These are phyloP conservation scores for Artemisia annua DNA, from an alignment of 129 eudicot genomes.

Conservation along the genomic window DNA sequence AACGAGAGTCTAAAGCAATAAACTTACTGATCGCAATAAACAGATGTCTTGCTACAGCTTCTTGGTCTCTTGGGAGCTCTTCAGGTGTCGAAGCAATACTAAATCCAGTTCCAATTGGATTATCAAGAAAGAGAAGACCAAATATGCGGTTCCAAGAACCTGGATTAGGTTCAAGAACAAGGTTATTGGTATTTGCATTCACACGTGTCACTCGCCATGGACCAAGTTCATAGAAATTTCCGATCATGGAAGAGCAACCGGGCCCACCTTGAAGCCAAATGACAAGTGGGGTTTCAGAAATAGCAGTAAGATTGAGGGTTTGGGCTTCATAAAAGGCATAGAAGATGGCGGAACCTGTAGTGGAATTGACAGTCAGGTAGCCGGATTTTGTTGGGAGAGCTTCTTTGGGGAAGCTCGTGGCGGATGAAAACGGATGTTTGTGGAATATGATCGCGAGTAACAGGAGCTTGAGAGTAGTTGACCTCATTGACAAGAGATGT, in stretches of 20 bases:
- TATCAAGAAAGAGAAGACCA: conserved; percentile 82
- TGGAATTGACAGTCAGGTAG: conserved; percentile 68
- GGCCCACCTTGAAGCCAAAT: conserved; percentile 99
- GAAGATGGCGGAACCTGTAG: conserved; percentile 79
- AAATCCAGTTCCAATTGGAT: conserved; percentile 85
- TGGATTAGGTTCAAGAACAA: conserved; percentile 48
- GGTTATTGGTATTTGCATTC: conserved; percentile 39
- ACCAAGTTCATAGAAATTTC: conserved; percentile 81
- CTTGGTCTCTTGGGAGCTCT: conserved; percentile 75
- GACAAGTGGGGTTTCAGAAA: conserved; percentile 69
- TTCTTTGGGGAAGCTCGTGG: conserved; percentile 53
- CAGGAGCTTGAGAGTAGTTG: no score
- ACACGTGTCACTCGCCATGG: conserved; percentile 62
- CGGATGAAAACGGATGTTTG: conserved; percentile 19
- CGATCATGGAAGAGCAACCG: conserved; percentile 86
- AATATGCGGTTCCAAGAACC: conserved; percentile 85
- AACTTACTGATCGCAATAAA: conserved; percentile 58
- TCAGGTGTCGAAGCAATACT: conserved; percentile 61
- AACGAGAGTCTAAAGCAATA: conserved; percentile 42
- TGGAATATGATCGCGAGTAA: conserved; percentile 22
- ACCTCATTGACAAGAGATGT: no score
- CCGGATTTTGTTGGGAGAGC: conserved; percentile 94
- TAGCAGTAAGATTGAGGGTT: conserved; percentile 25
- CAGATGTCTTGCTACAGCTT: conserved; percentile 61
- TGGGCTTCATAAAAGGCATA: conserved; percentile 87